phyloP scores from a whole-genome alignment of 805 yeast genomes.

The Candida khao-thaluensis region DNA sequence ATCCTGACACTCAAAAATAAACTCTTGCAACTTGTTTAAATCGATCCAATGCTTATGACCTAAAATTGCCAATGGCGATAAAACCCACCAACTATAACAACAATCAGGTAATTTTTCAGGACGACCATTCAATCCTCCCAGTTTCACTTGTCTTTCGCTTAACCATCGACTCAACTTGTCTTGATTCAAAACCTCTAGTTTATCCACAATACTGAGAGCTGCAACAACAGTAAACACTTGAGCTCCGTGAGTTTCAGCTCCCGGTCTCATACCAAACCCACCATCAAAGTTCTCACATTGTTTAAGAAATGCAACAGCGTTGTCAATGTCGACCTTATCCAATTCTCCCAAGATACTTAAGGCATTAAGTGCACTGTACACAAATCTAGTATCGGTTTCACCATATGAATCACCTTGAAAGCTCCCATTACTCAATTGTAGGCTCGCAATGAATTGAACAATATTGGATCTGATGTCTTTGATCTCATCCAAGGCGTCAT shows the following conservation, averaged over 20 bases:
- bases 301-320: conserved; percentile 64
- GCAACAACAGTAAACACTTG: conserved; percentile 87
- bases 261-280: conserved; percentile 90
- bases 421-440: conserved; percentile 65
- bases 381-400: conserved; percentile 89
- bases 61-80: conserved; percentile 70
- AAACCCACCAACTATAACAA: conserved; percentile 98
- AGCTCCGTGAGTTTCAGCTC: conserved; percentile 94
- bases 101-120: conserved; percentile 96
- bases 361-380: conserved; percentile 75
- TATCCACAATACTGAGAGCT: conserved; percentile 65
- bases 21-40: conserved; percentile 54
- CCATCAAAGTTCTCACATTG: conserved; percentile 91
- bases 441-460: conserved; percentile 26
- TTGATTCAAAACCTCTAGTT: conserved; percentile 45
- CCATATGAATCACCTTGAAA: conserved; percentile 91
- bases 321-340: conserved; percentile 51
- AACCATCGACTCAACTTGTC: conserved; percentile 75
- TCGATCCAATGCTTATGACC: conserved; percentile 77
- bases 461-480: conserved; percentile 27
- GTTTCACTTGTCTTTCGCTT: conserved; percentile 77
- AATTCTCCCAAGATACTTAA: conserved; percentile 68
- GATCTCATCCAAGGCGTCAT: conserved; percentile 53
- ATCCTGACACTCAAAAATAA: conserved; percentile 80
- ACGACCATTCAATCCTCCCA: conserved; percentile 94